phyloP scores from a whole-genome alignment of 768 basidiomycete species.

The Lactarius evosmus region DNA sequence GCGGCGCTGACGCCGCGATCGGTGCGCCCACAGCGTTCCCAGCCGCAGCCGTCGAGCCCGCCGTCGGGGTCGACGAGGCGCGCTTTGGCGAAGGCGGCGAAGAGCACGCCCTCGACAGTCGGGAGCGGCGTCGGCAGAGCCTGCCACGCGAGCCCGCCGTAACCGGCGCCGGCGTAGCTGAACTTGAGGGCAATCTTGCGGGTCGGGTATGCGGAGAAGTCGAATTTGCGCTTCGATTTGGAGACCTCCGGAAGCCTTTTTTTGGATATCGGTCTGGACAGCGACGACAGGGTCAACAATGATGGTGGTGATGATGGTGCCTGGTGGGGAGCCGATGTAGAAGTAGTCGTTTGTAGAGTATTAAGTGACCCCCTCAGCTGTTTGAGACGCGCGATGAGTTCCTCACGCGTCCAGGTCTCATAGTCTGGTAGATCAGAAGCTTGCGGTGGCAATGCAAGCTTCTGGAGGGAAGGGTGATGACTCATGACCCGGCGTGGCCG shows the following conservation, averaged over 20 bases:
- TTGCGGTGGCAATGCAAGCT: neutral
- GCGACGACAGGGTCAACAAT: neutral
- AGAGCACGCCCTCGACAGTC: conserved; percentile 87
- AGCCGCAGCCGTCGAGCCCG: conserved; percentile 84
- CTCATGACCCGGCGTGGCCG: conserved; percentile 4
- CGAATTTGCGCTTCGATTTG: conserved; percentile 44
- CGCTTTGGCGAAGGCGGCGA: conserved; percentile 73
- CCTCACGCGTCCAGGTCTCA: conserved; percentile 59
- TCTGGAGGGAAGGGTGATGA: neutral
- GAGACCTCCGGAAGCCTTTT: conserved; percentile 16
- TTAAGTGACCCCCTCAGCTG: conserved; percentile 37
- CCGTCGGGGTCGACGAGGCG: conserved; percentile 69
- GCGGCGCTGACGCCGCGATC: conserved; percentile 94
- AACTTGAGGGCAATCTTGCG: conserved; percentile 95
- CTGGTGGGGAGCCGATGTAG: conserved; percentile 31
- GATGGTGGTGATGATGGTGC: conserved; percentile 17
- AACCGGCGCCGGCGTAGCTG: conserved; percentile 89
- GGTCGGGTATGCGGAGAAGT: conserved; percentile 63
- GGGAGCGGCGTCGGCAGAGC: conserved; percentile 65
- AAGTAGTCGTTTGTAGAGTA: neutral
- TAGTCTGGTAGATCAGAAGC: conserved; percentile 36
- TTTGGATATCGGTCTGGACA: conserved; percentile 16
- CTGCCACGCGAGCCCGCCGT: conserved; percentile 88
- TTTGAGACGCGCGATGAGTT: conserved; percentile 62
- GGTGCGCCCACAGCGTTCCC: conserved; percentile 90